Base-by-base conservation (phyloP, 768 basidiomycete species). In the Amanita molliuscula region DNA sequence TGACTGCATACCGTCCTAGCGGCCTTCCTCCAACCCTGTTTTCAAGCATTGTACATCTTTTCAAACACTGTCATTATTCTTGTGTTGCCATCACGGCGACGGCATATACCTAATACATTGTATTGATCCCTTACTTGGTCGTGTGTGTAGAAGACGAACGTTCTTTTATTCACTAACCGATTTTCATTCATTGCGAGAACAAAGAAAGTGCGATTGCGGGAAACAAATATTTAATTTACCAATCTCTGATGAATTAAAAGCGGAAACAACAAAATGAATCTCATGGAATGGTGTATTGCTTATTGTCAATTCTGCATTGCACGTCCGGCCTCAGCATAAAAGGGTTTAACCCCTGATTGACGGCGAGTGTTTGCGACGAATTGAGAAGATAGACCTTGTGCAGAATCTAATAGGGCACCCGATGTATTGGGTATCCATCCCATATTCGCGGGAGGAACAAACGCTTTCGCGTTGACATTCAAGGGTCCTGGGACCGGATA, bases 301-400 rank as follows among this genome's bases (percentile, higher is more conserved):
- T 31, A 31, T 13, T 13, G 53, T 34, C 61, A 58, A 38, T 54
- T 54, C 26, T 58, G 49, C 43, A 55, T 56, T 51, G 60, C 58
- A 31, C 61, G 53, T 23, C 51, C 53, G 15, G n/a, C 51, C 54
- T 36, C 59, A 54, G 47, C 55, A 7, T 55, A 56, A 44, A 63
- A 61, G 34, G 65, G 62, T 31, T 62, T 55, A 28, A 65, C 62
- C 10, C 55, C 51, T 9, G 56, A 51, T 13, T 61, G 57, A 16
- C 62, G 63, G 45, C 59, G 57, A 29, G 58, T 56, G 31, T 28
- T 48, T 13, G 33, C 9, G 10, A 34, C 29, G 21, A 23, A 23
- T 16, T 33, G 9, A 7, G 44, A 16, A 18, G 44, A 10, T 26
- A 42, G 13, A 15, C 23, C 23, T 23, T 23, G 41, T 15, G 41